Percentiles rank a stretch among this genome's conserved stretches.
phyloP scores from a whole-genome alignment of 257 asterid species.

The Jacaranda mimosifolia region DNA sequence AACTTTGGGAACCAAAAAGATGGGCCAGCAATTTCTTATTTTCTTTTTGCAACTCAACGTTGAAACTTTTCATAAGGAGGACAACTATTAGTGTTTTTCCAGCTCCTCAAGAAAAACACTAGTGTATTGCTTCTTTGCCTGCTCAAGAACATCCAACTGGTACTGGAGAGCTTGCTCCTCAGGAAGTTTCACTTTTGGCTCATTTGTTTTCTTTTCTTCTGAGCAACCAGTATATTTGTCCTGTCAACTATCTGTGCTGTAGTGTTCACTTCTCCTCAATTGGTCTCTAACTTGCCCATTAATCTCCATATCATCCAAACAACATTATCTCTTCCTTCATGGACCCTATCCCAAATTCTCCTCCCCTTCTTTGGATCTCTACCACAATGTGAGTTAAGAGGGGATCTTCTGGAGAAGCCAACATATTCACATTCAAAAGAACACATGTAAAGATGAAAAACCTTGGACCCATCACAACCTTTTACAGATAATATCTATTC shows the following conservation, averaged over 20 bases:
- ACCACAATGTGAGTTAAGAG: constrained; percentile 70
- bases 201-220: constrained; percentile 62
- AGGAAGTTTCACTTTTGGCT: constrained; percentile 66
- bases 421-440: constrained; percentile 70
- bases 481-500: constrained; percentile 89
- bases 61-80: constrained; percentile 84
- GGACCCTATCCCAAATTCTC: constrained; percentile 56
- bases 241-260: too few relatives aligned
- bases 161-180: constrained; percentile 93
- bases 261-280: constrained; percentile 77
- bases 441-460: constrained; percentile 73
- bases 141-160: constrained; percentile 98
- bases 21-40: constrained; percentile 90
- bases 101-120: constrained; percentile 98
- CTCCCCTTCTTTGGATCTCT: constrained; percentile 58
- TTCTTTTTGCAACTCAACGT: constrained; percentile 61
- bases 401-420: constrained; percentile 86
- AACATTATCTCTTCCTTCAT: constrained; percentile 73
- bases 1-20: constrained; percentile 97
- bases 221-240: constrained; percentile 41
- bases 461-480: constrained; percentile 58
- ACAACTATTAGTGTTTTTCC: constrained; percentile 96
- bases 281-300: constrained; percentile 66
- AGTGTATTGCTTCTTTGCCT: constrained; percentile 88
- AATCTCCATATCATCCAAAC: constrained; percentile 55